Percentiles rank a stretch among this genome's conserved stretches.
These are phyloP conservation scores for Trametes elegans DNA, from an alignment of 768 basidiomycete species.

Conservation along the genomic window DNA sequence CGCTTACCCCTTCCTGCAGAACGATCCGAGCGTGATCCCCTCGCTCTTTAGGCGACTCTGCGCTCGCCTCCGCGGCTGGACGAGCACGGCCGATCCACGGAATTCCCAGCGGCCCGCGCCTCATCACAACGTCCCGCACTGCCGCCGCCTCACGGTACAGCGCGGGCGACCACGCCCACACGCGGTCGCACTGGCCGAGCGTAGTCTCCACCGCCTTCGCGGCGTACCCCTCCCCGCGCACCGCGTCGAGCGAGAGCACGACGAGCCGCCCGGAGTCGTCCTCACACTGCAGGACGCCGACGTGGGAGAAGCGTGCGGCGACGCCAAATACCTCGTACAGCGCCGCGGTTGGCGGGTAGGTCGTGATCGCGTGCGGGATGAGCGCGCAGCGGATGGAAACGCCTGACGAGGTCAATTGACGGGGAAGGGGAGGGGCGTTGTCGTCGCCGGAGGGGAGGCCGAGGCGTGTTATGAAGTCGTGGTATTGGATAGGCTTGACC, in stretches of 20 bases:
- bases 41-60: too few species aligned
- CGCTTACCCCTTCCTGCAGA: too few species aligned
- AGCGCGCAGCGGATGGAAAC: not conserved
- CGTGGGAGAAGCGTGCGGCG: not conserved
- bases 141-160: not conserved
- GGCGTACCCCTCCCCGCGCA: not conserved
- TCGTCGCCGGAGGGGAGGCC: not conserved
- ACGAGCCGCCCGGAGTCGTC: not conserved
- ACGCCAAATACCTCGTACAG: conserved; percentile 4
- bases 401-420: not conserved
- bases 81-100: not conserved
- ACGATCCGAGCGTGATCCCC: too few species aligned
- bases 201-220: not conserved
- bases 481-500: not conserved
- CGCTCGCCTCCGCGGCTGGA: too few species aligned
- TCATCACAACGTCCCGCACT: not conserved
- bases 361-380: not conserved
- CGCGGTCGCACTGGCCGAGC: conserved; percentile 1
- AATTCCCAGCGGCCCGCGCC: not conserved
- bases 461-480: not conserved
- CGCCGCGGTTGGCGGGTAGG: not conserved
- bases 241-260: not conserved
- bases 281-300: not conserved
- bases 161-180: not conserved
- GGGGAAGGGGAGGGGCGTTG: not conserved